These are phyloP conservation scores for Magnaporthales sp. DNA, from an alignment of 2,329 filamentous ascomycete genomes.

Conservation along the genomic window DNA sequence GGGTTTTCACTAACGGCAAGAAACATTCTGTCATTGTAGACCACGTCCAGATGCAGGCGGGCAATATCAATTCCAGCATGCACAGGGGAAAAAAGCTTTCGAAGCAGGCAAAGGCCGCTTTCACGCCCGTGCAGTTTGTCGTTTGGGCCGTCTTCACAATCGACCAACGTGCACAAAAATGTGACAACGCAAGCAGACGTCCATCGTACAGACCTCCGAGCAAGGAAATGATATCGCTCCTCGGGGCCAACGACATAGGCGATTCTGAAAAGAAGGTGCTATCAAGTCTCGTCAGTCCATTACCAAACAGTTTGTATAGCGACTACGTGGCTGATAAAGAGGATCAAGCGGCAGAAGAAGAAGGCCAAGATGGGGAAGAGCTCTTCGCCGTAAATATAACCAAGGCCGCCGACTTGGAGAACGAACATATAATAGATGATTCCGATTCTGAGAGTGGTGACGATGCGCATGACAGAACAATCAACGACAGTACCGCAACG, in stretches of 20 bases:
- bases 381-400: background rate
- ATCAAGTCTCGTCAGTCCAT: background rate
- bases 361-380: background rate
- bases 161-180: background rate
- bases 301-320: background rate
- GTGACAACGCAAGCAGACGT: background rate
- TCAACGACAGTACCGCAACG: background rate
- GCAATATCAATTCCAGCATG: conserved; percentile 6
- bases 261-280: background rate
- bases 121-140: conserved; percentile 8
- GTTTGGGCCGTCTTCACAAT: conserved; percentile 10
- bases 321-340: background rate
- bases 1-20: conserved; percentile 2
- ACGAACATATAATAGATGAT: background rate
- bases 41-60: conserved; percentile 9
- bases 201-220: background rate
- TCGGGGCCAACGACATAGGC: background rate
- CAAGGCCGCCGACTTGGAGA: background rate
- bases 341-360: background rate
- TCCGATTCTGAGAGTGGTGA: background rate
- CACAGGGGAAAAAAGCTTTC: conserved; percentile 5
- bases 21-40: conserved; percentile 10
- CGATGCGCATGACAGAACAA: background rate
- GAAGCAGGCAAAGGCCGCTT: background rate
- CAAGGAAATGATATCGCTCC: background rate